Evolutionary conservation across 257 asterid genomes (phyloP).

Genomic region (Hygrophila difformis): DNA sequence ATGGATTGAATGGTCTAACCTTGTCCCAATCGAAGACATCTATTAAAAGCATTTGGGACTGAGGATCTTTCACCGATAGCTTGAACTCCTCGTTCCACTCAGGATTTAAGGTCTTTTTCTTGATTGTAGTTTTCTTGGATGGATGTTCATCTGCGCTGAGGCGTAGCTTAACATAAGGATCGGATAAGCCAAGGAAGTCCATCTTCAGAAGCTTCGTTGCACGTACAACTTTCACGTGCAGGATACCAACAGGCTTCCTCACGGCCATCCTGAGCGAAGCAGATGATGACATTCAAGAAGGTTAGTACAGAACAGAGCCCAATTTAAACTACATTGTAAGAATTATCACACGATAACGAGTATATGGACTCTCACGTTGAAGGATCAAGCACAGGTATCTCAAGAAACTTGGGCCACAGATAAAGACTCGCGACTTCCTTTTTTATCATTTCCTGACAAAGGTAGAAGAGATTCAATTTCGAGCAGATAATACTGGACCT

Average conservation of each 20-base stretch:
- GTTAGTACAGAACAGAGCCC: background rate
- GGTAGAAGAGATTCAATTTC: background rate
- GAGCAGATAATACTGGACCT: background rate
- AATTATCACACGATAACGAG: background rate
- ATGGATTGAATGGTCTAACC: too few relatives aligned
- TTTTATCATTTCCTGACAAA: conserved; percentile 57
- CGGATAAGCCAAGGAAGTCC: conserved; percentile 83
- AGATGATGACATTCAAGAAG: background rate
- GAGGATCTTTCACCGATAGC: conserved; percentile 78
- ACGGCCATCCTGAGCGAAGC: conserved; percentile 40
- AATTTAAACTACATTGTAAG: background rate
- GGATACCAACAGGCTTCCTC: conserved; percentile 79
- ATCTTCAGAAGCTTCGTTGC: conserved; percentile 78
- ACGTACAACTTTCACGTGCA: conserved; percentile 70
- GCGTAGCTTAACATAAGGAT: conserved; percentile 79
- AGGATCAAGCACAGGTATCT: conserved; percentile 79
- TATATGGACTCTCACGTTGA: conserved; percentile 42
- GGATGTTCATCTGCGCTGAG: conserved; percentile 67
- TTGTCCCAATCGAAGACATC: conserved; percentile 83
- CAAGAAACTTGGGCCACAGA: conserved; percentile 79
- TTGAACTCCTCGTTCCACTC: conserved; percentile 89
- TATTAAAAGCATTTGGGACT: conserved; percentile 55
- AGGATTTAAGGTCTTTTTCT: conserved; percentile 74
- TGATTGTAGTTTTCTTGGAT: conserved; percentile 60
- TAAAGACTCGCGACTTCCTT: conserved; percentile 64